Conservation (phyloP, 2,329 filamentous ascomycete species). For the Alternaria viburni region DNA sequence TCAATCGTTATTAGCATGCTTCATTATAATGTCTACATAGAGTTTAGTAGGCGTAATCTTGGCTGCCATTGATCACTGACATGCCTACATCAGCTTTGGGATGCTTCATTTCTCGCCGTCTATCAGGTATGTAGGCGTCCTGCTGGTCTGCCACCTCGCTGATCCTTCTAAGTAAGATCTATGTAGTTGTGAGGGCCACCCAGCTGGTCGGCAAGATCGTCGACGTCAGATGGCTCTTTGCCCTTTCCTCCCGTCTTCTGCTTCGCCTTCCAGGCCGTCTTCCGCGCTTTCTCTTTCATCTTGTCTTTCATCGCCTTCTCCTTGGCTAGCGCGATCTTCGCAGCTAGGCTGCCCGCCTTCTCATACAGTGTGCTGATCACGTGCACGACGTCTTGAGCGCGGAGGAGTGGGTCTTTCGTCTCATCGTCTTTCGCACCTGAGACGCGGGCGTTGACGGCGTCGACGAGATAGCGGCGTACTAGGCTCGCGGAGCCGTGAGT, state of each 20-base stretch:
- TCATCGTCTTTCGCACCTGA: background rate
- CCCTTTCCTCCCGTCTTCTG: background rate
- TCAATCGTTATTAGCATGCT: accelerated
- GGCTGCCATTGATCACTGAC: accelerated
- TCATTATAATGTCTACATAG: background rate
- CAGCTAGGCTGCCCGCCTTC: background rate
- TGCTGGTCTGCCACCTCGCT: background rate
- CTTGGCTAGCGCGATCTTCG: background rate
- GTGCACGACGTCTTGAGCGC: background rate
- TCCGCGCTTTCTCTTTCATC: background rate
- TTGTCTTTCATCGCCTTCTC: background rate
- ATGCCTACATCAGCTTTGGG: background rate
- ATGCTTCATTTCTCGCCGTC: background rate
- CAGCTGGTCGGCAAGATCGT: background rate
- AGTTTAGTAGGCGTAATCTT: background rate
- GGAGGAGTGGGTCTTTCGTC: background rate
- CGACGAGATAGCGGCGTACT: background rate
- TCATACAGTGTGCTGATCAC: background rate
- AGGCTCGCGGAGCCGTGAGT: background rate
- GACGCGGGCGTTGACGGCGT: background rate
- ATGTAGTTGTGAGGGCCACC: background rate
- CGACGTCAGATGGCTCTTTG: background rate
- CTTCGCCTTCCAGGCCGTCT: background rate
- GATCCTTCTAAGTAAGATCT: background rate
- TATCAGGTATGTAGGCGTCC: background rate